Conservation (phyloP, 1,284 basidiomycete species). For the Afroboletus lepidellus region DNA sequence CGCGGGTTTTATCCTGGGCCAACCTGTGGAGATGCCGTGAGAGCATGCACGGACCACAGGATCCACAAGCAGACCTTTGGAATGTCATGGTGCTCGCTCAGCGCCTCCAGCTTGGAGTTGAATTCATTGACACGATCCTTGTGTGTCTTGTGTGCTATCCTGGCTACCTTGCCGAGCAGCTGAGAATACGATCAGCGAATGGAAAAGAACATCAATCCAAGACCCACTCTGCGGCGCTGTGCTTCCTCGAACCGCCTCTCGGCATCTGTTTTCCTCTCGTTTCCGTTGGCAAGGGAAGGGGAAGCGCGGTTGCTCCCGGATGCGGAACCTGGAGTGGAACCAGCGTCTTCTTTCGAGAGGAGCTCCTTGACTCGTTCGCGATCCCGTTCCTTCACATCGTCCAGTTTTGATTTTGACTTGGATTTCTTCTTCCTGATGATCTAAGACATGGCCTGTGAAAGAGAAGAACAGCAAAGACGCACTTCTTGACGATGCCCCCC, state of each 20-base stretch:
- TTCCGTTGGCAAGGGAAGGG: conserved; percentile 45
- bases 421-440: conserved; percentile 79
- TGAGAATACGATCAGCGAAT: conserved; percentile 32
- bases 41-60: conserved; percentile 27
- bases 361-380: conserved; percentile 51
- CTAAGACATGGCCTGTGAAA: conserved; percentile 17
- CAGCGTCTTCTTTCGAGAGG: conserved; percentile 44
- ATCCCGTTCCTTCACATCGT: conserved; percentile 38
- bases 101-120: conserved; percentile 83
- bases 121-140: conserved; percentile 95
- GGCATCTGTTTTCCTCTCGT: conserved; percentile 78
- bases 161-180: conserved; percentile 81
- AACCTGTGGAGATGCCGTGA: conserved; percentile 48
- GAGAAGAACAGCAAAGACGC: conserved; percentile 31
- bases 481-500: conserved; percentile 82
- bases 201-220: background rate
- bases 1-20: conserved; percentile 65
- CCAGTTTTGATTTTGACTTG: conserved; percentile 57
- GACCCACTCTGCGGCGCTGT: conserved; percentile 77
- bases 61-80: conserved; percentile 64
- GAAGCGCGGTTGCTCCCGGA: conserved; percentile 60
- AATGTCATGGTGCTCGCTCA: conserved; percentile 93
- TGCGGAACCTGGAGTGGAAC: conserved; percentile 43
- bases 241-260: conserved; percentile 88
- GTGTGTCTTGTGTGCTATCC: conserved; percentile 84